Conservation (phyloP, 164 flowering plant genomes). For the Buxus sempervirens region DNA sequence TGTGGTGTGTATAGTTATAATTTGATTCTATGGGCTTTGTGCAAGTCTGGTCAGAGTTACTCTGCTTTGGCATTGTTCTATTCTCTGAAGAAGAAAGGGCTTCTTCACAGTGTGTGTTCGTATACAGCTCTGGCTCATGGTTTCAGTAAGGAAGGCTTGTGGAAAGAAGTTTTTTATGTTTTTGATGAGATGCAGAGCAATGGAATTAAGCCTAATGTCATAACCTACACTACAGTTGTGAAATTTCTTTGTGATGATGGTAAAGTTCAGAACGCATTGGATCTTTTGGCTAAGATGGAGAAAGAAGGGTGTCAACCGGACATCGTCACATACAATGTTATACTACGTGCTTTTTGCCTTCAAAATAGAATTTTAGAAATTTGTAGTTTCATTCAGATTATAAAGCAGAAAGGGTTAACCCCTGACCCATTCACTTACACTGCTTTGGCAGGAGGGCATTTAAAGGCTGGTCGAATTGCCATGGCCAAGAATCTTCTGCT, state of each 20-base stretch:
- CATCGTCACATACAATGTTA: constrained; percentile 38
- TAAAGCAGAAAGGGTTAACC: constrained; percentile 34
- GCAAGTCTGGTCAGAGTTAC: constrained; percentile 29
- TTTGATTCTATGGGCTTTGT: constrained; percentile 46
- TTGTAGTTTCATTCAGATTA: constrained; percentile 24
- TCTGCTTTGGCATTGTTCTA: constrained; percentile 34
- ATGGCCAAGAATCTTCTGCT: constrained; percentile 21
- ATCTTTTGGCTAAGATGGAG: constrained; percentile 34
- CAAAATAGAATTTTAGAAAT: constrained; percentile 26
- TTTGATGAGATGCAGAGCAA: constrained; percentile 37
- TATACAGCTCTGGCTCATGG: constrained; percentile 56
- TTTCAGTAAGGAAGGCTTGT: constrained; percentile 34
- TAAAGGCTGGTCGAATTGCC: constrained; percentile 31
- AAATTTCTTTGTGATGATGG: constrained; percentile 39
- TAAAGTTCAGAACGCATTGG: constrained; percentile 24
- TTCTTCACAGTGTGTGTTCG: constrained; percentile 29
- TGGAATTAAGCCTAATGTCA: constrained; percentile 39
- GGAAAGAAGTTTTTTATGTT: constrained; percentile 32
- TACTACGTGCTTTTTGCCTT: constrained; percentile 39
- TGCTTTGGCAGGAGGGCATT: constrained; percentile 44
- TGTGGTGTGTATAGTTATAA: constrained; percentile 25
- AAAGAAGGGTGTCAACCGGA: constrained; percentile 42
- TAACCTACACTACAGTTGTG: constrained; percentile 38
- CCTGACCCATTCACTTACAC: constrained; percentile 41
- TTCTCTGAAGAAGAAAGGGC: constrained; percentile 41